Evolutionary conservation across 306 rosid species (phyloP), one percentile per base, ranked within the genome.

Genomic region (Rubus parviflorus): DNA sequence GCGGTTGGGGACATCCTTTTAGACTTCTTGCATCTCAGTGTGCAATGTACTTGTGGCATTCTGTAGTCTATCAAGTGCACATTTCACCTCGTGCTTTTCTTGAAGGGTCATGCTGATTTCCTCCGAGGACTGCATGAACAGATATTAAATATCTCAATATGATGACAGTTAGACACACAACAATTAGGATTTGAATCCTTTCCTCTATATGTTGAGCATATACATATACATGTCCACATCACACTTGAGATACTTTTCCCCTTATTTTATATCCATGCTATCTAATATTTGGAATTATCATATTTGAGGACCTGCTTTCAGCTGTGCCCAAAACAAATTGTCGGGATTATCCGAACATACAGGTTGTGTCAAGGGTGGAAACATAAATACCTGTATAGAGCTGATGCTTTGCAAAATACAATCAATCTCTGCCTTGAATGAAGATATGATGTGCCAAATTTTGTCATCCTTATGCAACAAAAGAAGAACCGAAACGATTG

Each of bases 381-480:
- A 81, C 19, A 40, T 19, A 54, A 58, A 11, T 81, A 91, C 97
- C 95, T 86, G 86, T 72, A 89, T 79, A 42, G 68, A 81, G 71
- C 52, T 45, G 47, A 89, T 81, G 54, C 83, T 70, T 20, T 79
- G 88, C 72, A 73, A 51, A 74, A 88, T 81, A 78, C 48, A 42
- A 82, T 73, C 75, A 38, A 89, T 80, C 57, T 87, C 90, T 53
- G 76, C 81, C 87, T 81, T 83, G 88, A 78, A 85, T 58, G 57
- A 48, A 70, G 89, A 77, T 81, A 88, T 45, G 73, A 91, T 81
- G 74, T 42, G 60, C 79, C 19, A 74, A 76, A 88, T 30, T 77
- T 83, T 87, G 3, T 53, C 71, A 66, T 89, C 90, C 81, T 79
- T 82, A 68, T 83, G 89, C 88, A 93, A 81, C 79, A 80, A 70